Base-by-base conservation (phyloP, 306 rosid genomes). In the Rosa chinensis region DNA sequence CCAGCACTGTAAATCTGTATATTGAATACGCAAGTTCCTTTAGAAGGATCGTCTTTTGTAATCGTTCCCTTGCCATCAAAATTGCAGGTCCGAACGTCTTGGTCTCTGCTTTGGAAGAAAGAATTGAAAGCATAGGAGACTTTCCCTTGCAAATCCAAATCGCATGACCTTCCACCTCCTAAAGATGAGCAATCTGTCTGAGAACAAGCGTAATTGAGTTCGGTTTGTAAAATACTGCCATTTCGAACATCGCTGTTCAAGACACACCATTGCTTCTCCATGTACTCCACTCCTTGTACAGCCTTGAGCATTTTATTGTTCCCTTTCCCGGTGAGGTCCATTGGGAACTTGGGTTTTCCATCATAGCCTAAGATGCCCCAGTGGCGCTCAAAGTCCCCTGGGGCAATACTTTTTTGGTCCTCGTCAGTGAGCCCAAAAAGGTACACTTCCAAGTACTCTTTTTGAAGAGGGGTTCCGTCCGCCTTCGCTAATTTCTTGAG, bases 351-450 rank as follows among this genome's bases (percentile, higher is more conserved):
- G 0, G 97, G 94, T 2, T 61, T 77, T 2, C 95, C 97, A 11
- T 94, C 97, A 1, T 59, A 89, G 0, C 72, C 66, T 37, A 94
- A 94, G 48, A 92, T 88, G 1, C 97, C 99, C 99, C 93, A 92
- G 25, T 94, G 99, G 0, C 99, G 91, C 75, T 94, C 97, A 37
- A 94, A 94, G 2, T 52, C 28, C 0, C 97, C 95, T 0, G 97
- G 95, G 0, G 82, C 88, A 23, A 87, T 9, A 25, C 97, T 94
- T 71, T 92, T 92, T 13, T 2, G 2, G 72, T 92, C 82, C 81
- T 94, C 97, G 8, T 94, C 97, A 0, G 88, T 58, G 5, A 92
- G 90, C 10, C 91, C 76, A 4, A 92, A 94, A 0, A 94, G 72
- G 48, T 92, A 94, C 1, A 76, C 79, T 2, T 83, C 79, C 12